Base-by-base conservation (phyloP, 257 asterid genomes). In the Jacaranda copaia region DNA sequence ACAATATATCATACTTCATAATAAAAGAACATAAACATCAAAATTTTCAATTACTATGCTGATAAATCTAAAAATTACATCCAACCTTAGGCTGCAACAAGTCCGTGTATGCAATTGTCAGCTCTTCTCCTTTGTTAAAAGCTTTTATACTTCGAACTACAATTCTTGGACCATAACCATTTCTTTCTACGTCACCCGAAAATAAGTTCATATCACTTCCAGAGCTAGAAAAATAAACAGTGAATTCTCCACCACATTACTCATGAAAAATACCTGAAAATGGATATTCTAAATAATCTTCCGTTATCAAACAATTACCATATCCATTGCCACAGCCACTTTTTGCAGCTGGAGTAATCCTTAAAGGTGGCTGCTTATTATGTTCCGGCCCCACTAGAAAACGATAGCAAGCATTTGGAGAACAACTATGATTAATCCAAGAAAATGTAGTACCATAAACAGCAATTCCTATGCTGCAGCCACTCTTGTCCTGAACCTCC, bases 391-490 rank as follows among this genome's bases (percentile, higher is more conserved):
- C 80, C 12, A 75, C 35, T 3, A 49, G 40, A 73, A 90, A 93
- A 51, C 93, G 74, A 69, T 87, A 92, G 79, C 94, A 89, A 53
- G 89, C 85, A 80, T 90, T 91, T 6, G 98, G 98, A 72, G 93
- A 87, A 59, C 98, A 93, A 60, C 97, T 90, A 68, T 93, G 97
- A 84, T 93, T 93, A 19, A 92, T 87, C 96, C 96, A 93, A 16
- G 98, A 92, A 85, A 92, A 89, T 12, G 66, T 6, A 59, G 83
- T 10, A 72, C 80, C 96, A 73, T 93, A 92, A 73, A 93, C 91
- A 52, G 93, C 97, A 42, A 90, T 48, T 2, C 97, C 98, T 35
- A 91, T 60, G 61, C 80, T 42, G 35, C 75, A 12, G 38, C 97
- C 98, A 51, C 70, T 75, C 68, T 70, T 71, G 52, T 82, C 88